These are phyloP conservation scores for Amanita inopinata DNA, from an alignment of 768 basidiomycete species.

Conservation along the genomic window DNA sequence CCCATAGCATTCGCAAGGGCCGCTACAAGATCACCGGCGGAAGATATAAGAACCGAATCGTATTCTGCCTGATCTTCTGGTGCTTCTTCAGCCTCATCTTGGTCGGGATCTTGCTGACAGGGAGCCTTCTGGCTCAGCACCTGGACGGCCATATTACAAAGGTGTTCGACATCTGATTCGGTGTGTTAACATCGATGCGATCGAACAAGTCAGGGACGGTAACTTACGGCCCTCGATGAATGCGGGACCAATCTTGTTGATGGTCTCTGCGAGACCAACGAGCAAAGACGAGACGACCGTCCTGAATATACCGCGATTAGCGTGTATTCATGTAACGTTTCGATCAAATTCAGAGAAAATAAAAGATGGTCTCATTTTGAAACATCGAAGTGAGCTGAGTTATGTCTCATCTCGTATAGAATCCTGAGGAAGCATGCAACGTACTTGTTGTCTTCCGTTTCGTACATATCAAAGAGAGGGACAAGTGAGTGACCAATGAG, in stretches of 20 bases:
- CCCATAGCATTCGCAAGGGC: conserved; percentile 83
- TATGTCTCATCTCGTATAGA: conserved; percentile 37
- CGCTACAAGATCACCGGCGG: conserved; percentile 90
- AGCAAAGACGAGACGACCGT: conserved; percentile 84
- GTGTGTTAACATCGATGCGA: conserved; percentile 7
- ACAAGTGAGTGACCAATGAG: conserved; percentile 68
- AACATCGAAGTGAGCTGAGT: conserved; percentile 80
- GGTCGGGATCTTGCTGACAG: conserved; percentile 95
- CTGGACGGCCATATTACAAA: conserved; percentile 75
- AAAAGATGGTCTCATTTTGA: conserved; percentile 44
- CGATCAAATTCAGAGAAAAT: conserved; percentile 5
- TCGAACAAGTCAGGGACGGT: not conserved
- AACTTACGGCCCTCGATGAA: conserved; percentile 70
- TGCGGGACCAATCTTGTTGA: conserved; percentile 85
- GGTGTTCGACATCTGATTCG: conserved; percentile 52
- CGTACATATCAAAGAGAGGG: conserved; percentile 80
- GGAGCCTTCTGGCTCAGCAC: conserved; percentile 91
- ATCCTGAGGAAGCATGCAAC: conserved; percentile 23
- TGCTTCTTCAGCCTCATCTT: conserved; percentile 78
- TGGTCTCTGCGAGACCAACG: conserved; percentile 81
- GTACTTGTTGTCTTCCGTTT: conserved; percentile 95
- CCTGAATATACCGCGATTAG: conserved; percentile 33
- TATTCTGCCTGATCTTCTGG: conserved; percentile 91
- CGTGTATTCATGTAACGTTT: conserved; percentile 14
- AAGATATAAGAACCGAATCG: conserved; percentile 89